These are phyloP conservation scores for Aphanomyces euteiches DNA, from an alignment of 352 stramenopile species.

Conservation along the genomic window DNA sequence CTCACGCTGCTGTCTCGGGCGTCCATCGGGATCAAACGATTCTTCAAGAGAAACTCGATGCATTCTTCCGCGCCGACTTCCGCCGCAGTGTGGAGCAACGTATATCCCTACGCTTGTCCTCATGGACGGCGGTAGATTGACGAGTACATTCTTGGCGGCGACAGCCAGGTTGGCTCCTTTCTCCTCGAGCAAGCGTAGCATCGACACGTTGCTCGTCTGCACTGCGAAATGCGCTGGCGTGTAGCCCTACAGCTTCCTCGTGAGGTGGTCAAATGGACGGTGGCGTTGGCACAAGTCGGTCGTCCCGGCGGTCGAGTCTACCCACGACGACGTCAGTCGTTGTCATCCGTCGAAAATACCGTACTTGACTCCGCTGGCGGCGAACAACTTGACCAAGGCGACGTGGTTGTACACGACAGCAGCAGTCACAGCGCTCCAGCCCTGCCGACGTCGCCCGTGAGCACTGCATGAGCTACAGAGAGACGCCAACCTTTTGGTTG, in stretches of 20 bases:
- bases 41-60: slow-evolving; percentile 42
- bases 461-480: background rate
- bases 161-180: slow-evolving; percentile 48
- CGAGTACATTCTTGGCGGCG: slow-evolving; percentile 43
- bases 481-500: slow-evolving; percentile 48
- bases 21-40: slow-evolving; percentile 33
- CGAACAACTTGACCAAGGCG: slow-evolving; percentile 44
- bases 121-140: background rate
- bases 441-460: slow-evolving; percentile 29
- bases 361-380: slow-evolving; percentile 40
- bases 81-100: slow-evolving; percentile 53
- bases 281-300: slow-evolving; percentile 33
- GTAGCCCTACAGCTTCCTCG: slow-evolving; percentile 34
- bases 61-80: slow-evolving; percentile 46
- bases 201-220: slow-evolving; percentile 48
- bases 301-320: slow-evolving; percentile 44
- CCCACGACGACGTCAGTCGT: background rate
- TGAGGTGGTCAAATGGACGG: background rate
- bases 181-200: slow-evolving; percentile 43
- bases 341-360: background rate
- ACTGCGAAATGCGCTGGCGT: slow-evolving; percentile 57
- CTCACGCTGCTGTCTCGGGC: slow-evolving; percentile 23
- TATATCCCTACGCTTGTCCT: slow-evolving; percentile 41
- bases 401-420: slow-evolving; percentile 55
- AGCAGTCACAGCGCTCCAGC: slow-evolving; percentile 58